Conservation (phyloP, 768 basidiomycete genomes). For the Holtermanniella nyarrowii region DNA sequence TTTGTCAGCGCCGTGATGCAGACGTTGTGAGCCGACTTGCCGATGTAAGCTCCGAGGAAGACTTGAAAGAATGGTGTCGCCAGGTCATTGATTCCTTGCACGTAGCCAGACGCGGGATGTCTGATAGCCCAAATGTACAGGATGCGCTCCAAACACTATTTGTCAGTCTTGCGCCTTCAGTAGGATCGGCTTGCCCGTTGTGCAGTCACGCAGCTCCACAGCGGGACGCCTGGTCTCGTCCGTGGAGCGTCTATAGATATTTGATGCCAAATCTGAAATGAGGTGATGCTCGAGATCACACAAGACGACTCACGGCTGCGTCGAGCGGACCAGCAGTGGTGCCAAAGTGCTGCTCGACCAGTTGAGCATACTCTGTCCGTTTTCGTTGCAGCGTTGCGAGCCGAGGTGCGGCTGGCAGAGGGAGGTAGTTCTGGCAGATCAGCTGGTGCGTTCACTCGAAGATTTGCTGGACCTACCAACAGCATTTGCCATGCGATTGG, state of each 20-base stretch:
- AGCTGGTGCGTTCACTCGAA: background rate
- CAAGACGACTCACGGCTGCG: constrained; percentile 46
- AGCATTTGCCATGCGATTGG: constrained; percentile 91
- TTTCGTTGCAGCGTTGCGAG: constrained; percentile 71
- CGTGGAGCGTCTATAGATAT: constrained; percentile 97
- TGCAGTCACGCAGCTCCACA: constrained; percentile 85
- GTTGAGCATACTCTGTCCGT: constrained; percentile 77
- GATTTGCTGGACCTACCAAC: constrained; percentile 51
- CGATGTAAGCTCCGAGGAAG: constrained; percentile 88
- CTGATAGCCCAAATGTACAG: constrained; percentile 98
- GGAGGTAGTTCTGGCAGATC: constrained; percentile 69
- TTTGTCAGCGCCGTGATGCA: no score
- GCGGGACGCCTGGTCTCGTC: constrained; percentile 75
- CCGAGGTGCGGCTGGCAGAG: constrained; percentile 67
- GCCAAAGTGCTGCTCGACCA: constrained; percentile 82
- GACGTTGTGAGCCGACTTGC: constrained; percentile 48
- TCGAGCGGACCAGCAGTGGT: constrained; percentile 76
- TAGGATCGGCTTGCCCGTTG: constrained; percentile 59
- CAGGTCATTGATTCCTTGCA: constrained; percentile 98
- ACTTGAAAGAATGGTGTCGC: constrained; percentile 97
- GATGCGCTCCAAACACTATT: constrained; percentile 81
- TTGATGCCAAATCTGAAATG: constrained; percentile 86
- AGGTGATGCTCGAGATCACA: background rate
- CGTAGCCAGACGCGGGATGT: constrained; percentile 96
- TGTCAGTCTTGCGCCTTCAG: background rate